Base-by-base conservation (phyloP, 2,329 filamentous ascomycete genomes). In the Ophiosphaerella herpotricha region DNA sequence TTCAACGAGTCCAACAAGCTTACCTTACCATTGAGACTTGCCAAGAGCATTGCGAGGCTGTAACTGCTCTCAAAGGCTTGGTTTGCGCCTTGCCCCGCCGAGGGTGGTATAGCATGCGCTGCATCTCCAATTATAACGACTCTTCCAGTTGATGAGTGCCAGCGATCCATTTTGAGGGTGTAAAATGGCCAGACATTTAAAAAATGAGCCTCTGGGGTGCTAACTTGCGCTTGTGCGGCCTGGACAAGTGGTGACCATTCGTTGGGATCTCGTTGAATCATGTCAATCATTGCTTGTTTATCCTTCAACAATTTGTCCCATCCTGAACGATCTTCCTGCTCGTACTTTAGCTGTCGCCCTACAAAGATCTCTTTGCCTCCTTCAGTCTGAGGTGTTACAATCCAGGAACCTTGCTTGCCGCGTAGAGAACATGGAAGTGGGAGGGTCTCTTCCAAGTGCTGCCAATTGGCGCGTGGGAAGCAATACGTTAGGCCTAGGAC, bases 11-110 rank as follows among this genome's bases (percentile, higher is more conserved):
- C 21, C 37, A 5, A n/a, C 21, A 39, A 26, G 37, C 37, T 26
- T 39, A 39, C 37, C 37, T 39, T 39, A 39, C 13, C 37, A 39
- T 26, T 39, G 37, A 39, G 37, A 39, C 5, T 39, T 39, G 16
- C 37, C 14, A 39, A 21, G 12, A 39, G 37, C 37, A 39, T 39
- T n/a, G 53, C 55, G 2, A 61, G 41, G 16, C 41, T 55, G 13
- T 72, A 71, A 1, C 69, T 73, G 48, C 84, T 81, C 56, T 84
- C 80, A 47, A 86, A 80, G 1, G 80, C 81, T 58, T 85, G 77
- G 1, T 81, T 82, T 0, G 81, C 79, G 2, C 84, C 84, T 1
- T 83, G 78, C 0, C 83, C 84, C 38, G 84, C 80, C 35, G 83
- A 79, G 0, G 84, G 34, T 18, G 34, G 34, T 36, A 36, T 36